Evolutionary conservation across 257 asterid genomes (phyloP), one percentile per base, ranked within the genome.

Genomic region (Solanum appendiculatum): DNA sequence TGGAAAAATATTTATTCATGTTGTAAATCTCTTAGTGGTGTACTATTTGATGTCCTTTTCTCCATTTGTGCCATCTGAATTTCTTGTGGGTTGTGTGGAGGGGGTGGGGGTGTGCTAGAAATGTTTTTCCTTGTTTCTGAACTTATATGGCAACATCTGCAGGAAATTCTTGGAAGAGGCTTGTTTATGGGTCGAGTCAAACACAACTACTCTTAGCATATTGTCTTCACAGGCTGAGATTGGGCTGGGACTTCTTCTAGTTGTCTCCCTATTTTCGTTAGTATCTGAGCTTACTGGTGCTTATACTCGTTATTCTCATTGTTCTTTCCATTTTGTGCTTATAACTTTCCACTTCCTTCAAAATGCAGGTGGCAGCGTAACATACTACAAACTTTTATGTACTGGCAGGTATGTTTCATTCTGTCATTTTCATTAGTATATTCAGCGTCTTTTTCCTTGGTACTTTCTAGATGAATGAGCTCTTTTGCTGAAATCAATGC

Each of bases 101-200:
- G 48, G 18, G 48, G 18, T n/a, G 15, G 51, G 48, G 31, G 27
- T 8, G 44, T 37, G 51, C 33, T 21, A 73, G 51, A 23, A 75
- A 12, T 14, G 0, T 40, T 39, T 40, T n/a, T 40, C 58, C 58
- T 40, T 40, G 34, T 75, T 40, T 25, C 66, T 89, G 84, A 31
- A 87, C 87, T 81, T 90, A 27, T 85, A 7, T 86, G 86, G 87
- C 36, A 54, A 73, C 85, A 68, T 92, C 85, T 90, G 40, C 96
- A 97, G 99, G 94, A 97, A 92, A 88, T 97, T 95, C 95, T 90
- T 97, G 96, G 99, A 97, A 88, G 93, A 95, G 68, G 92, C 92
- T 68, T 96, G 99, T 92, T 98, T 97, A 75, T 96, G 99, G 99
- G 96, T 97, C 37, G 99, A 94, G 88, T 95, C 98, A 25, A 97